Evolutionary conservation across 768 basidiomycete species (phyloP).

Genomic region (Auricularia auricula-judae): DNA sequence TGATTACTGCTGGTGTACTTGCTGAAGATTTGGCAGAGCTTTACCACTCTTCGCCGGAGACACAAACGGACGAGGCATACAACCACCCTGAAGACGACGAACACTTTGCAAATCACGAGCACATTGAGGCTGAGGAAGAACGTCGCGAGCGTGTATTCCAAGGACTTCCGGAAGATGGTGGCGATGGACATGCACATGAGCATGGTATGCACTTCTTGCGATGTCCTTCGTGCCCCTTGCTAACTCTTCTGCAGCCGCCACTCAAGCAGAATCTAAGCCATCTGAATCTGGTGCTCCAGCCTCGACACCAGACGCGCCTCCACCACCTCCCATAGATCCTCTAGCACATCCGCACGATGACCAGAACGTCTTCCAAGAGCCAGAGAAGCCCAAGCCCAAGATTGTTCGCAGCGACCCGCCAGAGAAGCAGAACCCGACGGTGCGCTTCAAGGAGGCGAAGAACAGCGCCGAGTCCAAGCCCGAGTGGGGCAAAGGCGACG

Average conservation of each 20-base stretch:
- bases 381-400: constrained; percentile 30
- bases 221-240: too few species aligned
- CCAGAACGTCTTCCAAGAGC: constrained; percentile 15
- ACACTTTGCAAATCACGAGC: constrained; percentile 83
- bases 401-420: constrained; percentile 48
- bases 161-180: constrained; percentile 70
- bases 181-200: constrained; percentile 7
- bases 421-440: constrained; percentile 57
- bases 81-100: constrained; percentile 87
- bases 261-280: constrained; percentile 35
- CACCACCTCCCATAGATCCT: constrained; percentile 2
- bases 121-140: constrained; percentile 75
- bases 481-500: constrained; percentile 63
- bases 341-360: constrained; percentile 27
- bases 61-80: constrained; percentile 93
- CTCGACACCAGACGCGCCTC: constrained; percentile 7
- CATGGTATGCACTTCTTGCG: too few species aligned
- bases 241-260: constrained; percentile 10
- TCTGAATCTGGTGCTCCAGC: neutral
- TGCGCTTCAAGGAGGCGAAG: constrained; percentile 47
- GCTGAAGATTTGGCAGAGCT: constrained; percentile 41
- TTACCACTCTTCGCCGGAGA: constrained; percentile 93
- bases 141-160: constrained; percentile 76
- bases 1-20: constrained; percentile 1
- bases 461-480: constrained; percentile 42